Evolutionary conservation across 2,329 filamentous ascomycete genomes (phyloP).

Genomic region (Colletotrichum acutatum): DNA sequence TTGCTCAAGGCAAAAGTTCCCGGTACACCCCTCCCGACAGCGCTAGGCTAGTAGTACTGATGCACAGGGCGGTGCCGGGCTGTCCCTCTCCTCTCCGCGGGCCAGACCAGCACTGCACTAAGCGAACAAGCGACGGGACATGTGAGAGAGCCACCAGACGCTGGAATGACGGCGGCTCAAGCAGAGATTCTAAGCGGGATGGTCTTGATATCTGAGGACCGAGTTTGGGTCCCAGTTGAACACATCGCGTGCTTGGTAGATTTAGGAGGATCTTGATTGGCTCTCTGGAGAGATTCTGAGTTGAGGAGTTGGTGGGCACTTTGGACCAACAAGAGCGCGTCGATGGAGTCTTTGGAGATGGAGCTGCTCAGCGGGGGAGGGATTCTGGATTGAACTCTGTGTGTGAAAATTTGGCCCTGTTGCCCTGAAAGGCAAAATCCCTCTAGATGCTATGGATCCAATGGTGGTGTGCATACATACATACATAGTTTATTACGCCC

Average conservation of each 20-base stretch:
- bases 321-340: slow-evolving; percentile 10
- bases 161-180: slow-evolving; percentile 20
- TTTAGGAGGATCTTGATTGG: background rate
- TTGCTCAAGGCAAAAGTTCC: slow-evolving; percentile 24
- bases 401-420: background rate
- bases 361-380: background rate
- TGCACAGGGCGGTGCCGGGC: slow-evolving; percentile 30
- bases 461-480: background rate
- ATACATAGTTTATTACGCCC: no score
- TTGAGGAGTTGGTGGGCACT: slow-evolving; percentile 6
- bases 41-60: slow-evolving; percentile 27
- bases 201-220: slow-evolving; percentile 3
- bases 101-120: slow-evolving; percentile 37
- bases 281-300: slow-evolving; percentile 10
- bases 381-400: background rate
- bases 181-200: background rate
- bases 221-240: background rate
- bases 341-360: background rate
- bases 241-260: background rate
- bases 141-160: slow-evolving; percentile 1
- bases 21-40: slow-evolving; percentile 4
- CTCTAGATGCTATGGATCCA: background rate
- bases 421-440: background rate
- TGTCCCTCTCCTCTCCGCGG: slow-evolving; percentile 27
- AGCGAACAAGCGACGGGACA: slow-evolving; percentile 25